Conservation (phyloP, 768 basidiomycete species). For the Xerocomellus chrysenteron region DNA sequence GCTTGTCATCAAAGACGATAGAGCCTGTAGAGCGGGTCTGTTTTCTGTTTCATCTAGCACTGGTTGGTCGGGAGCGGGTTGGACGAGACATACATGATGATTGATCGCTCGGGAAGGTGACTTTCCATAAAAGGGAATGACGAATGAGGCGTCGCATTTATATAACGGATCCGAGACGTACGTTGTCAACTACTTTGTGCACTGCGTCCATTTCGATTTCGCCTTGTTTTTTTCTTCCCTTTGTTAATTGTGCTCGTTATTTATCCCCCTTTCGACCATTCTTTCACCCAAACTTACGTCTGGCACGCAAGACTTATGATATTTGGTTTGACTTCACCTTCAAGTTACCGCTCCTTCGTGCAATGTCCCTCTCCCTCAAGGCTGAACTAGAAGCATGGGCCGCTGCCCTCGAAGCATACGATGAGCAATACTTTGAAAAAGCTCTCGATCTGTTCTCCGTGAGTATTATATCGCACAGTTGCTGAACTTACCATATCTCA, state of each 20-base stretch:
- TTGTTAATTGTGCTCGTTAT: not conserved
- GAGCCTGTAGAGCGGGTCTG: not conserved
- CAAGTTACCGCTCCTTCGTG: constrained; percentile 1
- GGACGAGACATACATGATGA: not conserved
- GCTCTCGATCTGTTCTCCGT: constrained; percentile 77
- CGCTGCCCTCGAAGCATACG: constrained; percentile 85
- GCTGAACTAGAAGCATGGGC: constrained; percentile 85
- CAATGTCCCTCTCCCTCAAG: constrained; percentile 51
- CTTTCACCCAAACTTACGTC: constrained; percentile 21
- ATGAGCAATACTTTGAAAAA: constrained; percentile 75
- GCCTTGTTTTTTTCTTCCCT: not conserved
- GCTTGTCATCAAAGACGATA: not conserved
- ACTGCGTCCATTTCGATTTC: constrained; percentile 21
- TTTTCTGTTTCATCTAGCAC: not conserved
- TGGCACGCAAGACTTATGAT: constrained; percentile 19
- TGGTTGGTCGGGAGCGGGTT: not conserved
- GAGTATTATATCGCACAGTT: constrained; percentile 23
- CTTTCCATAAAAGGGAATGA: not conserved
- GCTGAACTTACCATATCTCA: not conserved
- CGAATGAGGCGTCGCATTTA: not conserved
- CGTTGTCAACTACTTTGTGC: constrained; percentile 1
- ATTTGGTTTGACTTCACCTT: not conserved
- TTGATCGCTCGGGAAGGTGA: not conserved
- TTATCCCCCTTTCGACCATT: constrained; percentile 9
- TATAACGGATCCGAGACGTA: not conserved